These are phyloP conservation scores for Tilletia walkeri DNA, from an alignment of 1,284 basidiomycete genomes.

Conservation along the genomic window DNA sequence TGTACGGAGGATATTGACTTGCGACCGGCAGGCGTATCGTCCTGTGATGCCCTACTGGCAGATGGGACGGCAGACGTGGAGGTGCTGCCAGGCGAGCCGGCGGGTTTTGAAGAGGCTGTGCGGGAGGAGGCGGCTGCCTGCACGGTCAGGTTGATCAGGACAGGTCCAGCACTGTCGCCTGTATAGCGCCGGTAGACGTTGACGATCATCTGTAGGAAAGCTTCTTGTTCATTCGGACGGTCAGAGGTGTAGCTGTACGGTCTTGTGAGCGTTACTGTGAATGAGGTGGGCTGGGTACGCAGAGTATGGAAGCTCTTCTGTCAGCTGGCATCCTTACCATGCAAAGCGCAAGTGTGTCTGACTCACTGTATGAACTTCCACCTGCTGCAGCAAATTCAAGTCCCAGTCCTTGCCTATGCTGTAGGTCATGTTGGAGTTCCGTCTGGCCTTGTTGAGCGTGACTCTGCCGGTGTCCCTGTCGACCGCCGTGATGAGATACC, in stretches of 20 bases:
- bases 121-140: not conserved
- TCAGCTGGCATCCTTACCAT: not conserved
- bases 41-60: not conserved
- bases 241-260: conserved; percentile 52
- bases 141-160: not conserved
- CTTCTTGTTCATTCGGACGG: conserved; percentile 38
- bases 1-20: not conserved
- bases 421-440: conserved; percentile 90
- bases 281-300: conserved; percentile 34
- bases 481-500: conserved; percentile 50
- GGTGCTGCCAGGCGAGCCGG: not conserved
- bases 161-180: conserved; percentile 29
- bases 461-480: conserved; percentile 42
- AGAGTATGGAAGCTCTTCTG: not conserved
- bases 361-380: conserved; percentile 75
- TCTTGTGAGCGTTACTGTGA: conserved; percentile 44
- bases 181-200: conserved; percentile 48
- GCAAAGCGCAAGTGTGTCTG: too few relatives aligned
- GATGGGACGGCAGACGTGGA: not conserved
- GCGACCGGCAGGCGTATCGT: not conserved
- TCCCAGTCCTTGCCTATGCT: conserved; percentile 98
- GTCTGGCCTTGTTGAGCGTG: conserved; percentile 77
- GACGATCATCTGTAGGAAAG: conserved; percentile 44
- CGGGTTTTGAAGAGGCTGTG: not conserved
- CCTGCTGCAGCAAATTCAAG: conserved; percentile 72